Base-by-base conservation (phyloP, 805 yeast genomes). In the Nakazawaea ernobii region DNA sequence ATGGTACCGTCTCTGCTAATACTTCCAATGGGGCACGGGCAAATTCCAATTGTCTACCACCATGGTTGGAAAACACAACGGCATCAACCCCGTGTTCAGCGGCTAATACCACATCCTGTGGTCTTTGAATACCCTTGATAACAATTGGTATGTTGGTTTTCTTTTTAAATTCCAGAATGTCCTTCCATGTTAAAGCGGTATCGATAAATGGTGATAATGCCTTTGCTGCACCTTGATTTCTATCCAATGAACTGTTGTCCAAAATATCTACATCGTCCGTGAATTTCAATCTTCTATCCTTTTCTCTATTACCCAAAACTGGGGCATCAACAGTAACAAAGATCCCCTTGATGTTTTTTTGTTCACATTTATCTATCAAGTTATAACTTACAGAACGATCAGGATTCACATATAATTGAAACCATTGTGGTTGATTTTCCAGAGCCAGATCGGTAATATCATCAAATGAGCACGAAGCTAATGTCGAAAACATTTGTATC, bases 21-120 rank as follows among this genome's bases (percentile, higher is more conserved):
- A 86, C 78, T 60, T 82, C 86, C 33, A 89, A 70, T 1, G 92
- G 86, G 0, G 95, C 80, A 14, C 86, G 75, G 1, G 95, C 72
- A 58, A 79, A 86, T 63, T 89, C 97, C 48, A 89, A 68, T 63
- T 88, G 96, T 52, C 96, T 72, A 39, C 96, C 96, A 50, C 96
- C 96, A 65, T 88, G 96, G 61, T 88, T 89, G 2, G 95, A 86
- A 44, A 88, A 58, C 4, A 89, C 88, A 13, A 88, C 84, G 38
- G 91, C 96, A 39, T 80, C 78, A 27, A 77, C 75, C 5, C 95
- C 95, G 55, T 74, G 66, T 53, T 86, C 84, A 7, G 80, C 80
- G 0, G 96, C 96, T 54, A 69, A 63, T 13, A 87, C 60, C 0
- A 85, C 90, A 59, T 89, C 96, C 52, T 86, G 91, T 30, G 78